A percentile compares a stretch with the other conserved stretches of the same genome.
Conservation (phyloP, 768 basidiomycete genomes). For the Ramaria sp. region DNA sequence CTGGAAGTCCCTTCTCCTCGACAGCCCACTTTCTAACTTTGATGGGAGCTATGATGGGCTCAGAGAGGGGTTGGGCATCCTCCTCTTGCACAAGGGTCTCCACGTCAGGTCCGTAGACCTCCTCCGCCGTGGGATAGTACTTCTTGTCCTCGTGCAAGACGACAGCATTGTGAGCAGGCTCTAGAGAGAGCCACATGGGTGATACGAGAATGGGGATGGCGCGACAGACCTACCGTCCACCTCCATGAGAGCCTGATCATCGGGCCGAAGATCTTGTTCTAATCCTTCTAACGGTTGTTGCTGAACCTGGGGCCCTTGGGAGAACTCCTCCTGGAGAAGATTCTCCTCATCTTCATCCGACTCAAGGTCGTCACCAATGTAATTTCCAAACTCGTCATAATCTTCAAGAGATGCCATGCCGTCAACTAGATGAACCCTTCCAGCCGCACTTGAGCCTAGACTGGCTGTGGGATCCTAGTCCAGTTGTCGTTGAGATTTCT, state of each 20-base stretch:
- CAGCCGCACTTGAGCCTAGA: too few species aligned
- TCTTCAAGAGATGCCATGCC: constrained; percentile 56
- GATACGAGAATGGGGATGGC: not conserved
- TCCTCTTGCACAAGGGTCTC: constrained; percentile 98
- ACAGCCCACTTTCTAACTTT: constrained; percentile 92
- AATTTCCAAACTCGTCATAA: constrained; percentile 95
- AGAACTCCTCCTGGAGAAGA: constrained; percentile 38
- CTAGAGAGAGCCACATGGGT: constrained; percentile 27
- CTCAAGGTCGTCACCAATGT: constrained; percentile 90
- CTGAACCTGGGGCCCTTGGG: constrained; percentile 28
- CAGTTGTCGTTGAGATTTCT: too few species aligned
- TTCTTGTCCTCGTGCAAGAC: constrained; percentile 96
- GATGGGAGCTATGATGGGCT: constrained; percentile 92
- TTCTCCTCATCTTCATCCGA: constrained; percentile 61
- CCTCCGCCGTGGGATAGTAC: constrained; percentile 88
- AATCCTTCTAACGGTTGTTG: constrained; percentile 70
- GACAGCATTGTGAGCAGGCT: constrained; percentile 71
- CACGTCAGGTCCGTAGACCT: constrained; percentile 88
- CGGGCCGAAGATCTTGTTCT: constrained; percentile 53
- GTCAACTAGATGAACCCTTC: not conserved
- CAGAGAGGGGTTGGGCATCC: constrained; percentile 88
- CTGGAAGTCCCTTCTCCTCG: constrained; percentile 91
- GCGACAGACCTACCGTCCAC: constrained; percentile 53
- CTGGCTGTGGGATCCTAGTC: too few species aligned
- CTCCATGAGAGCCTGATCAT: constrained; percentile 66